Conservation (phyloP, 192 early-diverging fungal species). For the Spizellomyces sp. region DNA sequence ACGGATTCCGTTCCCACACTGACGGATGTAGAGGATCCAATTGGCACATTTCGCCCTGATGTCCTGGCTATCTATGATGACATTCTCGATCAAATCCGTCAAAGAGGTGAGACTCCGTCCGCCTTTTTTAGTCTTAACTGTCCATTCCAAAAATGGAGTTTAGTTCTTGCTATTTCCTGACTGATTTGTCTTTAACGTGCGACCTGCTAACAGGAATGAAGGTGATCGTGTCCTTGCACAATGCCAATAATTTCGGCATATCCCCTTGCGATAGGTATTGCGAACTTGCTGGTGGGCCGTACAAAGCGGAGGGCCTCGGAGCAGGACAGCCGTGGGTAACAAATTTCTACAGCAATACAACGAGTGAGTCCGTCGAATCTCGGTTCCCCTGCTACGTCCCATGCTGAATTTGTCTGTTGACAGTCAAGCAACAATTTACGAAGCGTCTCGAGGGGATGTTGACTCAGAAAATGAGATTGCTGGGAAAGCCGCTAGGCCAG, state of each 20-base stretch:
- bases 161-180: too few relatives aligned
- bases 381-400: background rate
- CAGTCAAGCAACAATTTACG: background rate
- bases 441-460: background rate
- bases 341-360: background rate
- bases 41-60: background rate
- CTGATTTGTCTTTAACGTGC: too few relatives aligned
- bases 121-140: background rate
- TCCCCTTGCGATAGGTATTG: too few relatives aligned
- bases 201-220: too few relatives aligned
- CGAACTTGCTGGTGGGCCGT: too few relatives aligned
- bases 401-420: background rate
- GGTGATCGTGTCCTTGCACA: too few relatives aligned
- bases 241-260: too few relatives aligned
- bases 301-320: too few relatives aligned
- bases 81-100: background rate
- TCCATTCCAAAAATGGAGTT: background rate
- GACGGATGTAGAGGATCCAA: constrained; percentile 5
- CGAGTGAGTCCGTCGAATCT: background rate
- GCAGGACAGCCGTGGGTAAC: background rate
- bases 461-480: background rate
- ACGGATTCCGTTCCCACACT: background rate
- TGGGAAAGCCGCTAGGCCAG: background rate
- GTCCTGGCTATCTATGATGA: background rate
- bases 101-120: background rate